phyloP scores from a whole-genome alignment of 768 basidiomycete species.

The Kwoniella pini region DNA sequence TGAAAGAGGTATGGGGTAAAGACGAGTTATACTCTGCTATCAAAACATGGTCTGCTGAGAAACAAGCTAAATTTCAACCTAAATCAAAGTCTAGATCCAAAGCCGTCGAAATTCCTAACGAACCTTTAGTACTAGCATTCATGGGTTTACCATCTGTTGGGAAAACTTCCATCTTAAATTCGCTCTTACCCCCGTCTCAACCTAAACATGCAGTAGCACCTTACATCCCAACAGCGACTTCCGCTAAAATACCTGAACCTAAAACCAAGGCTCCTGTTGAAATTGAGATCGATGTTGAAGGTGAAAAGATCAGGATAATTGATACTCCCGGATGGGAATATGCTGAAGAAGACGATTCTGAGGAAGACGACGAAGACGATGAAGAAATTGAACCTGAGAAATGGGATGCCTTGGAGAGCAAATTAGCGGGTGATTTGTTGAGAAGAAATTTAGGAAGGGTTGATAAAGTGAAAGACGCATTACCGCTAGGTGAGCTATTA shows the following conservation, averaged over 20 bases:
- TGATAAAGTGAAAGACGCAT: conserved; percentile 79
- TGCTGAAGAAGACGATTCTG: conserved; percentile 51
- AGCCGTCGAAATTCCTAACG: conserved; percentile 49
- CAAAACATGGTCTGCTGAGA: conserved; percentile 41
- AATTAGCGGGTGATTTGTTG: conserved; percentile 67
- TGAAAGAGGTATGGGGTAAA: conserved; percentile 26
- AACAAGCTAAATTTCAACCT: conserved; percentile 27
- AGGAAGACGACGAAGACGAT: conserved; percentile 54
- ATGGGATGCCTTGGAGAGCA: conserved; percentile 52
- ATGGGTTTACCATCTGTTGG: conserved; percentile 85
- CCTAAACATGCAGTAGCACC: conserved; percentile 61
- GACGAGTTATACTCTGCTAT: conserved; percentile 35
- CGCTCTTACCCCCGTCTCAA: conserved; percentile 61
- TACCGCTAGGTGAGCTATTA: conserved; percentile 67
- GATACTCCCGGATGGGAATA: conserved; percentile 86
- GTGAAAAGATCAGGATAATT: conserved; percentile 65
- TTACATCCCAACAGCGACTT: conserved; percentile 57
- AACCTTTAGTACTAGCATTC: conserved; percentile 69
- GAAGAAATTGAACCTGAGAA: conserved; percentile 39
- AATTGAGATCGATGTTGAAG: conserved; percentile 62
- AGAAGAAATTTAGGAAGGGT: conserved; percentile 76
- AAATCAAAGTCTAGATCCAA: conserved; percentile 10
- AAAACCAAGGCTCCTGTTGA: conserved; percentile 73
- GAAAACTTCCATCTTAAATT: conserved; percentile 83
- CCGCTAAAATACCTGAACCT: conserved; percentile 61